phyloP scores from a whole-genome alignment of 2,329 filamentous ascomycete species.

The Daldinia sp. region DNA sequence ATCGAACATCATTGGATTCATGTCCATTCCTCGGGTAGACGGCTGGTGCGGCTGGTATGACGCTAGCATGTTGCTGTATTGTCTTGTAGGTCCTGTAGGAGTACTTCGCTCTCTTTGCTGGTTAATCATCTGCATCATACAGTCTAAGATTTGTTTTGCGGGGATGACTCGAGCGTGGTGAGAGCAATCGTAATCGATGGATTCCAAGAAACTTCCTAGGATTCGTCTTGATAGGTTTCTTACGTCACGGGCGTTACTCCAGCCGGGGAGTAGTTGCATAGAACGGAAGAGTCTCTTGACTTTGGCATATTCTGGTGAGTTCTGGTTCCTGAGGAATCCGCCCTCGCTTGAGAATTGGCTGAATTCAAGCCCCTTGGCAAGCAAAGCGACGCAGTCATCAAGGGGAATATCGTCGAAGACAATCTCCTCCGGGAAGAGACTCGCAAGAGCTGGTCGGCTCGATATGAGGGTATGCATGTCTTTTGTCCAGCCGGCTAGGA shows the following conservation, averaged over 20 bases:
- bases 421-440: not conserved
- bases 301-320: not conserved
- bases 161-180: not conserved
- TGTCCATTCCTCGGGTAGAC: not conserved
- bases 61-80: no score
- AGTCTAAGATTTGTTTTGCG: not conserved
- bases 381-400: not conserved
- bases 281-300: not conserved
- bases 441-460: not conserved
- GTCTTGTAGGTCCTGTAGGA: not conserved
- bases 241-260: not conserved
- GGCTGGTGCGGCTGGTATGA: not conserved
- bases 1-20: not conserved
- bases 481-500: not conserved
- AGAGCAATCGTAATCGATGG: not conserved
- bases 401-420: not conserved
- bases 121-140: not conserved
- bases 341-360: not conserved
- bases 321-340: not conserved
- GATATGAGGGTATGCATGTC: not conserved
- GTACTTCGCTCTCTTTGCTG: not conserved
- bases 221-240: not conserved
- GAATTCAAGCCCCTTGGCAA: not conserved
- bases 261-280: not conserved
- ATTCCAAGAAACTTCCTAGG: not conserved